These are phyloP conservation scores for Albatrellus ellisii DNA, from an alignment of 768 basidiomycete genomes.

Conservation along the genomic window DNA sequence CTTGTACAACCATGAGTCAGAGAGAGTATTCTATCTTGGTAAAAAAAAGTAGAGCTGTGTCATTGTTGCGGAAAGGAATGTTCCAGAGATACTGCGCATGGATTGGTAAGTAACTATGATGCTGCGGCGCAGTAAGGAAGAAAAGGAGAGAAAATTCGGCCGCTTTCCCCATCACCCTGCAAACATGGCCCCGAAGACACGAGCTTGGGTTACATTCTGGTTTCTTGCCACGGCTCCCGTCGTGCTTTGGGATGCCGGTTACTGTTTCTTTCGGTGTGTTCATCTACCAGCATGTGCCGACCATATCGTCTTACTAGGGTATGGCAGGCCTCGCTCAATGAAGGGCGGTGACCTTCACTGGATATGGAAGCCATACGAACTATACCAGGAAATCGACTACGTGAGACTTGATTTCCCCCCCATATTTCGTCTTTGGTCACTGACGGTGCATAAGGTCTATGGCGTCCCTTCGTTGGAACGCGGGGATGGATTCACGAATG, in stretches of 20 bases:
- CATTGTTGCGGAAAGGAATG: too few species aligned
- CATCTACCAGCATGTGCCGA: conserved; percentile 13
- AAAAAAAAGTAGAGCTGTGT: too few species aligned
- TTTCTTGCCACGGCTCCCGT: conserved; percentile 48
- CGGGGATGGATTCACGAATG: conserved; percentile 72
- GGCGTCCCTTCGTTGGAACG: conserved; percentile 50
- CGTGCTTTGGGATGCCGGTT: conserved; percentile 70
- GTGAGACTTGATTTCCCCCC: conserved; percentile 21
- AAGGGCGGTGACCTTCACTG: conserved; percentile 80
- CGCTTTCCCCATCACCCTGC: too few species aligned
- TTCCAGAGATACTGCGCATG: too few species aligned
- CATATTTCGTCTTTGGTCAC: neutral
- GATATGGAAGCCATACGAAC: conserved; percentile 77
- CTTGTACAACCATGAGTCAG: too few species aligned
- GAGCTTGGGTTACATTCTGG: conserved; percentile 18
- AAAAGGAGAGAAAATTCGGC: too few species aligned
- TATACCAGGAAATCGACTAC: conserved; percentile 57
- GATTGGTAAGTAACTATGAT: too few species aligned
- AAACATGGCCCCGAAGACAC: conserved; percentile 18
- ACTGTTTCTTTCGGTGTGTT: conserved; percentile 65
- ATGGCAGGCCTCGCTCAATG: conserved; percentile 69
- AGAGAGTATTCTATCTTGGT: too few species aligned
- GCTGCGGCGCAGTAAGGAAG: too few species aligned
- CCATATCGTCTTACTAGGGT: too few species aligned
- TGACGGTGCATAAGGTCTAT: conserved; percentile 40